These are phyloP conservation scores for Tylopilus orsonianus DNA, from an alignment of 1,284 basidiomycete genomes.

Conservation along the genomic window DNA sequence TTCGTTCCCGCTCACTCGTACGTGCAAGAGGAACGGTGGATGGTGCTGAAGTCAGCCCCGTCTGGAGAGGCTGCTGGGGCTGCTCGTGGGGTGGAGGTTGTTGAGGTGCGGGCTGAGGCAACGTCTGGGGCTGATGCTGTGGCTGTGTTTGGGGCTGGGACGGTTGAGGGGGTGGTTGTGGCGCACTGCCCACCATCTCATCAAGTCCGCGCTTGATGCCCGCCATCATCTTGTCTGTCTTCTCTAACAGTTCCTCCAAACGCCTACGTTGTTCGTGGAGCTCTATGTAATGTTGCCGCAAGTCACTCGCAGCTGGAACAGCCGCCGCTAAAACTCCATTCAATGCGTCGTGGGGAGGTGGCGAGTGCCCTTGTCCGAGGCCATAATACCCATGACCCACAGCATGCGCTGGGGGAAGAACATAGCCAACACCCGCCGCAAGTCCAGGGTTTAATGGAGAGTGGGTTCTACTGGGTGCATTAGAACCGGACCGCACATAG, in stretches of 20 bases:
- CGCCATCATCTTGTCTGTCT: constrained; percentile 69
- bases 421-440: constrained; percentile 34
- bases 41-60: constrained; percentile 13
- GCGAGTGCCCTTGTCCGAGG: constrained; percentile 33
- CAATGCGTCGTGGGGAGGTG: constrained; percentile 35
- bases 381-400: constrained; percentile 36
- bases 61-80: constrained; percentile 23
- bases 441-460: constrained; percentile 55
- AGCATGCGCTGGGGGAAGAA: constrained; percentile 41
- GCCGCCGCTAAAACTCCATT: constrained; percentile 33
- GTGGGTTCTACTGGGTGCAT: constrained; percentile 66
- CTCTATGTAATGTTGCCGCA: constrained; percentile 68
- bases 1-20: constrained; percentile 30
- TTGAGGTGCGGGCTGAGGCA: constrained; percentile 24
- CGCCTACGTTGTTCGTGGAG: constrained; percentile 58
- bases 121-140: constrained; percentile 21
- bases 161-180: constrained; percentile 23
- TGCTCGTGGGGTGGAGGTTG: constrained; percentile 31
- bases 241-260: constrained; percentile 69
- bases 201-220: constrained; percentile 71
- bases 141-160: constrained; percentile 25
- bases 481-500: constrained; percentile 59
- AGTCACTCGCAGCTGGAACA: constrained; percentile 57
- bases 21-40: constrained; percentile 25
- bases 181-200: constrained; percentile 48